phyloP scores from a whole-genome alignment of 2,329 filamentous ascomycete species.

The Monosporascus sp. region DNA sequence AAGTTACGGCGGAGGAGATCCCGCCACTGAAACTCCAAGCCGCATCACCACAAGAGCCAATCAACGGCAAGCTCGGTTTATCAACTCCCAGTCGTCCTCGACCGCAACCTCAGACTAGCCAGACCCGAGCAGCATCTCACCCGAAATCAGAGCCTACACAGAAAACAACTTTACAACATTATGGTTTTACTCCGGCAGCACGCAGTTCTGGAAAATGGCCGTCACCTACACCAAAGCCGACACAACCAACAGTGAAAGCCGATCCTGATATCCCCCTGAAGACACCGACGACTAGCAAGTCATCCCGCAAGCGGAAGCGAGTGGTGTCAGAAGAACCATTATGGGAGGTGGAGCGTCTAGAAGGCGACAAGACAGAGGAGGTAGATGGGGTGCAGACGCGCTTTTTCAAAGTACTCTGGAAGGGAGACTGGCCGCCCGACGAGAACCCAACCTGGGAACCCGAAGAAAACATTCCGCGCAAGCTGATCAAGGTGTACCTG shows the following conservation, averaged over 20 bases:
- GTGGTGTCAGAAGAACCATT: constrained; percentile 14
- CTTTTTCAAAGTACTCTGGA: constrained; percentile 50
- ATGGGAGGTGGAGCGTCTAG: constrained; percentile 41
- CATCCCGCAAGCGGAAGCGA: constrained; percentile 1
- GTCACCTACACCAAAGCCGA: neutral
- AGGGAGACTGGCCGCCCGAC: constrained; percentile 49
- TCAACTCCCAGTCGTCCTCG: neutral
- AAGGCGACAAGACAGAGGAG: constrained; percentile 34
- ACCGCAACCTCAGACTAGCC: neutral
- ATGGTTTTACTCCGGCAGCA: constrained; percentile 22
- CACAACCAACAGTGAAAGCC: neutral
- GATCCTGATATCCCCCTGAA: too few species aligned
- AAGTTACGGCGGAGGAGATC: neutral
- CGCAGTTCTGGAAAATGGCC: constrained; percentile 13
- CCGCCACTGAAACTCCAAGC: neutral
- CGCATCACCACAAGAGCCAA: neutral
- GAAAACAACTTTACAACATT: constrained; percentile 3
- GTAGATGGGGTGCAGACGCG: constrained; percentile 31
- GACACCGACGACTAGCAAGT: neutral
- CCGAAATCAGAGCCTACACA: neutral
- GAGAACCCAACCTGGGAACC: constrained; percentile 57
- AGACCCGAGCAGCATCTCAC: neutral
- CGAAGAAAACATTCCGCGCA: constrained; percentile 40
- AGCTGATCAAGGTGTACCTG: constrained; percentile 37
- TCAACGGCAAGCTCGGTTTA: neutral